Evolutionary conservation across 2,329 filamentous ascomycete genomes (phyloP), one percentile per base, ranked within the genome.

Genomic region (Cordyceps sp.): DNA sequence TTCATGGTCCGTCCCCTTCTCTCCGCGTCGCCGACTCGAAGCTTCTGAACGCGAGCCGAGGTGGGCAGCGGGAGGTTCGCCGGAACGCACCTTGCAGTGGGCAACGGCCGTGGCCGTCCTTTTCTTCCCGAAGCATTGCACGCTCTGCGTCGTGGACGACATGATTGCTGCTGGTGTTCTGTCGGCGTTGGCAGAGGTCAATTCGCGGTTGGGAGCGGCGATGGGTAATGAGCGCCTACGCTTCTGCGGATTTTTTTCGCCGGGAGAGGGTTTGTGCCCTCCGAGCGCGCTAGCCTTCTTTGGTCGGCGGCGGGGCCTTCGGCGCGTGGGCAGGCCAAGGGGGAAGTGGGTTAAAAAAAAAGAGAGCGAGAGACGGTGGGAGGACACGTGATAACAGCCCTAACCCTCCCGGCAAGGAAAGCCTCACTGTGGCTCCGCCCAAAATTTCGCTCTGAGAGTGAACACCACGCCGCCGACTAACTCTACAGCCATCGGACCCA

Each of bases 121-220:
- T 75, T 86, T 86, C 79, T 94, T 94, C 78, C 86, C 86, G 81
- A 96, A 94, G 81, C 85, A 93, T 76, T 93, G 85, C 55, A 85
- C 80, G 64, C 74, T 80, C 67, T 81, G 78, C 52, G 71, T 67
- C 54, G 71, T 64, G 56, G 76, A 67, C 63, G 80, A 78, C 76
- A 84, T 83, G 63, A 57, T 81, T 68, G 59, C 57, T 55, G 52
- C 45, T 47, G 47, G n/a, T 37, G 30, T 33, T 34, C 19, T 30
- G 23, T 29, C 26, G 23, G 34, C 35, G 38, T 32, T 36, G 39
- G 5, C 33, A 28, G 33, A 30, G 32, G n/a, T n/a, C n/a, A n/a
- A n/a, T n/a, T n/a, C n/a, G n/a, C n/a, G n/a, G n/a, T n/a, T n/a
- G n/a, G n/a, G n/a, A n/a, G n/a, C n/a, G n/a, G n/a, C n/a, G n/a